These are phyloP conservation scores for Globisporangium okanoganense DNA, from an alignment of 352 stramenopile genomes.

Conservation along the genomic window DNA sequence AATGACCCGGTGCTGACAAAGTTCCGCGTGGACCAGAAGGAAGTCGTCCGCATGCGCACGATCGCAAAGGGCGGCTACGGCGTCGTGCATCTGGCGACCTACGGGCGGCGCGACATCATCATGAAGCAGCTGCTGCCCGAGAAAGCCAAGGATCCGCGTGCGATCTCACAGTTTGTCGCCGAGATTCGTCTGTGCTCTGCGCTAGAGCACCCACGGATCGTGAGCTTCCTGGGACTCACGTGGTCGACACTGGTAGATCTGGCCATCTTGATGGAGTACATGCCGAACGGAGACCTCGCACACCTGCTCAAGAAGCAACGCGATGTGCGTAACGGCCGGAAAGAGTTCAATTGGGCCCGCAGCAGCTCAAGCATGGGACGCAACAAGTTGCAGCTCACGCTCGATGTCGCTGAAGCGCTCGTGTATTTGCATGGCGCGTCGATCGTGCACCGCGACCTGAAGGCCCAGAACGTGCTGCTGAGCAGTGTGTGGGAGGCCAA, in stretches of 20 bases:
- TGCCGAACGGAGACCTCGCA: constrained; percentile 27
- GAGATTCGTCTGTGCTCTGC: constrained; percentile 20
- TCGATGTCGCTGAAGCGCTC: constrained; percentile 24
- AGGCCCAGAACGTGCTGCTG: constrained; percentile 54
- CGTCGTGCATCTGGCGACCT: constrained; percentile 38
- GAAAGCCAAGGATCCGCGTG: constrained; percentile 15
- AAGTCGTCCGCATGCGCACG: constrained; percentile 28
- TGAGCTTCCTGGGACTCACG: constrained; percentile 22
- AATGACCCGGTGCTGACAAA: constrained; percentile 39
- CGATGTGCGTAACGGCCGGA: constrained; percentile 13
- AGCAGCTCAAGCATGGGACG: not conserved
- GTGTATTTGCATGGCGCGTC: constrained; percentile 29
- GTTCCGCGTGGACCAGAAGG: constrained; percentile 44
- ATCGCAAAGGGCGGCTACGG: constrained; percentile 56
- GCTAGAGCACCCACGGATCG: constrained; percentile 24
- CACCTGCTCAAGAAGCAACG: constrained; percentile 17
- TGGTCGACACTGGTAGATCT: constrained; percentile 22
- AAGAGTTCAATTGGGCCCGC: constrained; percentile 30
- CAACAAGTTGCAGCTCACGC: constrained; percentile 18
- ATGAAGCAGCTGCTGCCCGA: constrained; percentile 15
- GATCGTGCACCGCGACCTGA: constrained; percentile 58
- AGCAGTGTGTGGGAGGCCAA: constrained; percentile 25
- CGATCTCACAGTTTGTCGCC: constrained; percentile 29
- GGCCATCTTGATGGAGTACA: constrained; percentile 28
- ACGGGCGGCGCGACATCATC: constrained; percentile 28